Base-by-base conservation (phyloP, 116 monocot genomes). In the Papilionanthe hybrid region DNA sequence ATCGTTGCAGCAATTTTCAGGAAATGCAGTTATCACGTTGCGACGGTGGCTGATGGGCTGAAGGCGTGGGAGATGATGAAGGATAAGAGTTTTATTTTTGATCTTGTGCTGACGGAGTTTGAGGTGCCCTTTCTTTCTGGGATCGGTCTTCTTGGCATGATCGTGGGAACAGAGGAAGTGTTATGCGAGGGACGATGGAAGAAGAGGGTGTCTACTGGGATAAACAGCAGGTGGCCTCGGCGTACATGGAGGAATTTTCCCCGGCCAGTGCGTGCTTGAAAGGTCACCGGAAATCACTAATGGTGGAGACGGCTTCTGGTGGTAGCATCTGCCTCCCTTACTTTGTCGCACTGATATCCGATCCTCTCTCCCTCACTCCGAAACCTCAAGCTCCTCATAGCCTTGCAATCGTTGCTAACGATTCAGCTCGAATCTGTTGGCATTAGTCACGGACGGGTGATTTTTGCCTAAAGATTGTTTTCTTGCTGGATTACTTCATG, bases 51-150 rank as follows among this genome's bases (percentile, higher is more conserved):
- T 25, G 93, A 96, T 81, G 96, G 96, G 79, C 48, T n/a, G n/a
- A n/a, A n/a, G n/a, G n/a, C n/a, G n/a, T n/a, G n/a, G n/a, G 92
- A 92, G 83, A 82, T 93, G 56, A 57, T 96, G 86, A 81, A 84
- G 83, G 89, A 86, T 83, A 88, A 58, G 76, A 48, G 79, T 45
- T 90, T 83, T 75, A 80, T 67, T 47, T 86, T 96, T 53, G 96
- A 96, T 90, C 83, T 96, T 32, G 91, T 96, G 77, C 80, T 96
- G 71, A 89, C 90, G 7, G 96, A 96, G 77, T 92, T 96, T n/a
- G 91, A 78, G 28, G 83, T 89, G 90, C 92, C 79, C 90, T 3
- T 6, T 2, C 43, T 43, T 43, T 43, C 43, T 43, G 43, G 43
- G 6, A 43, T 43, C 43, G 43, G 43, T 43, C 43, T 3, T 43